Evolutionary conservation across 2,329 filamentous ascomycete genomes (phyloP).

Genomic region (Didymella arachidicola): DNA sequence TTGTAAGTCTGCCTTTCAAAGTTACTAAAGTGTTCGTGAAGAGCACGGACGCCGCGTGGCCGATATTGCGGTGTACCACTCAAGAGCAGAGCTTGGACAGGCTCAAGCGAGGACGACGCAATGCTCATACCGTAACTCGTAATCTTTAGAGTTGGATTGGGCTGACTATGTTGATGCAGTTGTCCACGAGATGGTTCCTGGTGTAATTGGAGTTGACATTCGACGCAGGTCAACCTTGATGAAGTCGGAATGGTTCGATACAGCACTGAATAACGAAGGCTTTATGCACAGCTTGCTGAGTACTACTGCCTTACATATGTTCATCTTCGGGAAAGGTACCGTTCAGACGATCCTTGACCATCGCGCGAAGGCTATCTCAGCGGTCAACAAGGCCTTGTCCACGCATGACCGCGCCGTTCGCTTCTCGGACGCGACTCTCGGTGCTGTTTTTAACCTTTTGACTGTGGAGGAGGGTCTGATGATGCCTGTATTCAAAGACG

Average conservation of each 20-base stretch:
- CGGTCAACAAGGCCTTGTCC: slow-evolving; percentile 45
- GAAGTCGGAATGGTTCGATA: slow-evolving; percentile 49
- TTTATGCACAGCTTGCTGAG: slow-evolving; percentile 52
- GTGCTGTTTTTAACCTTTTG: slow-evolving; percentile 50
- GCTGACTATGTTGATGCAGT: slow-evolving; percentile 39
- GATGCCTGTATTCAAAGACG: slow-evolving; percentile 33
- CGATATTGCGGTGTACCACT: neutral
- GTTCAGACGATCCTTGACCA: slow-evolving; percentile 45
- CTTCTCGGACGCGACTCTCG: slow-evolving; percentile 50
- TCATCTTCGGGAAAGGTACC: slow-evolving; percentile 42
- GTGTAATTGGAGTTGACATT: slow-evolving; percentile 49
- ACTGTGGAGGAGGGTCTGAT: slow-evolving; percentile 46
- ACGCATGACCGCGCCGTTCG: slow-evolving; percentile 34
- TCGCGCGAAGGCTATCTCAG: slow-evolving; percentile 44
- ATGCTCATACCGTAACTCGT: neutral
- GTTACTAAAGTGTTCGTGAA: neutral
- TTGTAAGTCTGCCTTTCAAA: slow-evolving; percentile 41
- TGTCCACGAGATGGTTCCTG: slow-evolving; percentile 47
- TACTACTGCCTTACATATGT: slow-evolving; percentile 46
- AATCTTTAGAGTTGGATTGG: neutral
- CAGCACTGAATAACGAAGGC: slow-evolving; percentile 44
- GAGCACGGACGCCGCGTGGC: neutral
- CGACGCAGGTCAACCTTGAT: slow-evolving; percentile 46
- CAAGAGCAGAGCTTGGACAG: neutral
- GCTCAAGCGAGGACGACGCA: neutral